A percentile compares a stretch with the other conserved stretches of the same genome.
Conservation (phyloP, 805 yeast species). For the Cephaloascus fragrans region DNA sequence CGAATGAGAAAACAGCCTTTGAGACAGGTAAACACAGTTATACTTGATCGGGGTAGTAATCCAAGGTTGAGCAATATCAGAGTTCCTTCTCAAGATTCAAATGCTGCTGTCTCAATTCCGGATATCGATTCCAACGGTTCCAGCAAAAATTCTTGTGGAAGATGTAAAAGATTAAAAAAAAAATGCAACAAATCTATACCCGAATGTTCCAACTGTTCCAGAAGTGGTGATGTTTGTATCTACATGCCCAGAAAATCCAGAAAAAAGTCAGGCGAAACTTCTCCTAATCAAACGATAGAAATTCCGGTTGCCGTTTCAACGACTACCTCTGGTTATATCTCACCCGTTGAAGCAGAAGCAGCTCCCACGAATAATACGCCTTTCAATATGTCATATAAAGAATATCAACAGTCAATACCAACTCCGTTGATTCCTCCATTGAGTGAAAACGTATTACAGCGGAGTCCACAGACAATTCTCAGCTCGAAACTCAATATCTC, state of each 20-base stretch:
- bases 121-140: neutral
- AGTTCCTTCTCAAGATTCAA: neutral
- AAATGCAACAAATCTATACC: slow-evolving; percentile 37
- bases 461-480: neutral
- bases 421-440: neutral
- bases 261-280: slow-evolving; percentile 14
- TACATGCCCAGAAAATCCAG: slow-evolving; percentile 27
- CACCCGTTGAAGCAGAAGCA: too few relatives aligned
- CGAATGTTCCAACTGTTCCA: slow-evolving; percentile 30
- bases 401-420: too few relatives aligned
- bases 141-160: slow-evolving; percentile 23
- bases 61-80: too few relatives aligned
- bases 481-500: neutral
- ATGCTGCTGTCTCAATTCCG: slow-evolving; percentile 1
- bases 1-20: neutral
- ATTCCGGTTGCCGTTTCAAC: neutral
- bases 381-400: neutral
- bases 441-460: neutral
- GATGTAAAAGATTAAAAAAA: slow-evolving; percentile 40
- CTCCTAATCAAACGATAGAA: slow-evolving; percentile 6
- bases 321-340: neutral
- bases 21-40: too few relatives aligned
- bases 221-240: slow-evolving; percentile 25
- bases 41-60: too few relatives aligned
- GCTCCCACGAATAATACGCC: neutral